Percentiles rank a stretch among this genome's conserved stretches.
Conservation (phyloP, 2,329 filamentous ascomycete genomes). For the Fusarium xyrophilum region DNA sequence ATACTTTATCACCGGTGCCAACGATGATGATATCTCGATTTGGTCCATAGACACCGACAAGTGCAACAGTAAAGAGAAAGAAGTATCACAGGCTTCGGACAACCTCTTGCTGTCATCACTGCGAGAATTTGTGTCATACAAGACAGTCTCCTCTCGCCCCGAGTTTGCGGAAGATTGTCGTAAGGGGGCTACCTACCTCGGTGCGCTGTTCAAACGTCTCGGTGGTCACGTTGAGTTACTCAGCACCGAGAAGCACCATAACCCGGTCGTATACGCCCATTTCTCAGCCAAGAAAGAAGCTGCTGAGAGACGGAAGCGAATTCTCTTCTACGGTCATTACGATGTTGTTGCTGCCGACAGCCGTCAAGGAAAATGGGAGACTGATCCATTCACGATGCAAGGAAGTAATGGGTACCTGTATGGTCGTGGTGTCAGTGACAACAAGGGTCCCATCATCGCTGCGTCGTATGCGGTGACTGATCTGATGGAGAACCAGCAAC, state of each 20-base stretch:
- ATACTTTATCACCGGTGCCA: conserved; percentile 94
- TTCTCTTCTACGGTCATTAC: conserved; percentile 97
- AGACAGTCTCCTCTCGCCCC: conserved; percentile 85
- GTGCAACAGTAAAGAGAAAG: conserved; percentile 48
- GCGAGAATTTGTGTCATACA: conserved; percentile 87
- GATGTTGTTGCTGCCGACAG: conserved; percentile 93
- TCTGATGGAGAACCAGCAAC: conserved; percentile 79
- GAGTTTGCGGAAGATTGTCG: conserved; percentile 92
- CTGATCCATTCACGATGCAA: conserved; percentile 87
- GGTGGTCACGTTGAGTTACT: conserved; percentile 90
- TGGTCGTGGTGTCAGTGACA: conserved; percentile 94
- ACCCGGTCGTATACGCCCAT: conserved; percentile 91
- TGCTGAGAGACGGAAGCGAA: conserved; percentile 75
- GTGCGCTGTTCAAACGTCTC: conserved; percentile 88
- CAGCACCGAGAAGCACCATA: conserved; percentile 78
- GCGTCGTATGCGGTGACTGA: conserved; percentile 94
- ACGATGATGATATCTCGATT: conserved; percentile 86
- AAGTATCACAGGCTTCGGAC: conserved; percentile 48
- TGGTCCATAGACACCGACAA: conserved; percentile 73
- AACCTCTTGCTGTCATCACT: conserved; percentile 74
- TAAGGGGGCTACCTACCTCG: conserved; percentile 88
- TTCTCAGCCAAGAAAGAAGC: conserved; percentile 79
- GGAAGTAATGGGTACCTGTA: conserved; percentile 94
- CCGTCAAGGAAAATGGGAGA: conserved; percentile 81
- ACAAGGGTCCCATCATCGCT: conserved; percentile 95